These are phyloP conservation scores for Clarireedia monteithiana DNA, from an alignment of 2,329 filamentous ascomycete genomes.

Conservation along the genomic window DNA sequence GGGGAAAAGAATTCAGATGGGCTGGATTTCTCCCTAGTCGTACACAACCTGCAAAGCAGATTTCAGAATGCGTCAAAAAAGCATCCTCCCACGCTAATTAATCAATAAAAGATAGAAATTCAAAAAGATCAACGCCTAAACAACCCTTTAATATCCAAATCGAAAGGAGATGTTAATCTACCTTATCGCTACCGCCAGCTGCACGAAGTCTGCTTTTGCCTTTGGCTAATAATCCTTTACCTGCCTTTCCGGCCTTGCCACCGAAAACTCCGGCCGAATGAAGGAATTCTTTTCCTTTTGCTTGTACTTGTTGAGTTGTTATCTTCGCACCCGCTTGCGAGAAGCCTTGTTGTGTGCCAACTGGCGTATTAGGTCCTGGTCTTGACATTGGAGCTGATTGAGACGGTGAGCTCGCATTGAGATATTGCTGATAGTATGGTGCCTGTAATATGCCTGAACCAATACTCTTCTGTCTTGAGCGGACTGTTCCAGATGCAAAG, in stretches of 20 bases:
- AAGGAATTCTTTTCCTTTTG: slow-evolving; percentile 82
- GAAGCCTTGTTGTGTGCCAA: slow-evolving; percentile 23
- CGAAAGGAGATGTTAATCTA: slow-evolving; percentile 55
- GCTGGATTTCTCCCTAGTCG: slow-evolving; percentile 27
- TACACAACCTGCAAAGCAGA: slow-evolving; percentile 29
- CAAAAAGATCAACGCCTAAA: slow-evolving; percentile 22
- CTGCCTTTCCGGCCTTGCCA: slow-evolving; percentile 66
- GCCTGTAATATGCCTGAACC: slow-evolving; percentile 29
- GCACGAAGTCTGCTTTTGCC: slow-evolving; percentile 70
- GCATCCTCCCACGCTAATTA: slow-evolving; percentile 19
- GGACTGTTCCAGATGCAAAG: slow-evolving; percentile 12
- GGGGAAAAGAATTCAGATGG: slow-evolving; percentile 21
- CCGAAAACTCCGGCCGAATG: slow-evolving; percentile 69
- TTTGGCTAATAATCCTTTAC: slow-evolving; percentile 86
- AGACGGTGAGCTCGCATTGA: slow-evolving; percentile 38
- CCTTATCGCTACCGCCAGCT: slow-evolving; percentile 68
- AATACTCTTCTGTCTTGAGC: slow-evolving; percentile 20
- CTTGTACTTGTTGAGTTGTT: slow-evolving; percentile 34
- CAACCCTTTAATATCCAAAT: slow-evolving; percentile 27
- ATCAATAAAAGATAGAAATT: slow-evolving; percentile 18
- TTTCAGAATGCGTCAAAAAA: slow-evolving; percentile 19
- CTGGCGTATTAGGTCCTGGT: slow-evolving; percentile 14
- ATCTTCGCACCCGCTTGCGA: slow-evolving; percentile 20
- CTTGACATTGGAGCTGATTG: slow-evolving; percentile 16
- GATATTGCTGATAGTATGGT: slow-evolving; percentile 49